phyloP scores from a whole-genome alignment of 148 eudicot genomes.

The Arbutus unedo region DNA sequence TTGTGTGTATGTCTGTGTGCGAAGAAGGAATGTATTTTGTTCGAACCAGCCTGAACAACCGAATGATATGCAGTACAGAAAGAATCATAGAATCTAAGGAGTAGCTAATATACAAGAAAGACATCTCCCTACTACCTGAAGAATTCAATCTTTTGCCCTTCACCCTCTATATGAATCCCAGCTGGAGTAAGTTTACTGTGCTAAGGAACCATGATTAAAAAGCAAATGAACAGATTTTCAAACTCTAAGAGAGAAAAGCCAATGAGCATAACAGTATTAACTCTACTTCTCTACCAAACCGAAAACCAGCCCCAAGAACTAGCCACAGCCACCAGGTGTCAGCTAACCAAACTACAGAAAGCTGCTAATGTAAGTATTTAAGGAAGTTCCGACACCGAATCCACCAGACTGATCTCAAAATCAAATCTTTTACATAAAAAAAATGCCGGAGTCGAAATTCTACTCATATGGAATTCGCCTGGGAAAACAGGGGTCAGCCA shows the following conservation, averaged over 20 bases:
- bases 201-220: too few relatives aligned
- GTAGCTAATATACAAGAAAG: slow-evolving; percentile 5
- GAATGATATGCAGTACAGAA: neutral
- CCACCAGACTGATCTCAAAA: too few relatives aligned
- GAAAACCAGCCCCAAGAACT: neutral
- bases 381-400: too few relatives aligned
- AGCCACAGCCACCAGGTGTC: neutral
- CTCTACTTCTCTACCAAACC: too few relatives aligned
- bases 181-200: neutral
- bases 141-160: neutral
- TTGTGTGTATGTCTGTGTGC: too few relatives aligned
- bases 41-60: slow-evolving; percentile 5
- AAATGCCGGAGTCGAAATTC: neutral
- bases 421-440: too few relatives aligned
- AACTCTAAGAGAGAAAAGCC: too few relatives aligned
- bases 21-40: too few relatives aligned
- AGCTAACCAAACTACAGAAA: neutral
- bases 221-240: too few relatives aligned
- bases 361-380: too few relatives aligned
- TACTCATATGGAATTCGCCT: neutral
- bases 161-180: neutral
- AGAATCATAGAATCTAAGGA: neutral
- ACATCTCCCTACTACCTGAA: neutral
- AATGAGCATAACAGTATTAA: too few relatives aligned
- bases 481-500: neutral